Conservation (phyloP, 106 monocot genomes). For the Hemerocallis citrina region DNA sequence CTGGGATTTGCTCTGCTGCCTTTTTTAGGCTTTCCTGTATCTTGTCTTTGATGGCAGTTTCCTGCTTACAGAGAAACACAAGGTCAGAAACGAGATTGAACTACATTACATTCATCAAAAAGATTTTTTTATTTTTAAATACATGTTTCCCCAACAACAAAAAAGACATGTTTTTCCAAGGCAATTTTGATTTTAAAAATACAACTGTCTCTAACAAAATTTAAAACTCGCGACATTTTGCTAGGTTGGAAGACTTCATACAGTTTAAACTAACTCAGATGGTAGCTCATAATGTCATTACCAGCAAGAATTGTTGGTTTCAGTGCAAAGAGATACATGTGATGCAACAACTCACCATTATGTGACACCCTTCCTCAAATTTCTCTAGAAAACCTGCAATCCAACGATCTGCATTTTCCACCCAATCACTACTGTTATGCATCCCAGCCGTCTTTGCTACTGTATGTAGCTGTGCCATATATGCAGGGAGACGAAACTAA, state of each 20-base stretch:
- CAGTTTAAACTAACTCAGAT: no score
- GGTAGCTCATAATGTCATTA: not conserved
- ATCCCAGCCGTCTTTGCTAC: slow-evolving; percentile 57
- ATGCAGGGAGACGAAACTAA: not conserved
- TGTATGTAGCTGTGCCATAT: slow-evolving; percentile 33
- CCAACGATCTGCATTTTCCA: slow-evolving; percentile 67
- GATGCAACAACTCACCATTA: slow-evolving; percentile 35
- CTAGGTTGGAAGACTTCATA: not conserved
- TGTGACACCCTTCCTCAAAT: slow-evolving; percentile 53
- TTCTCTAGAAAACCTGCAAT: slow-evolving; percentile 57
- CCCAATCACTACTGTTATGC: slow-evolving; percentile 46
- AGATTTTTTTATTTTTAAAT: no score
- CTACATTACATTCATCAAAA: not conserved
- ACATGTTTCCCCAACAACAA: no score
- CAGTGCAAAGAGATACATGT: not conserved
- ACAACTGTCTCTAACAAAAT: not conserved
- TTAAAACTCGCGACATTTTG: not conserved
- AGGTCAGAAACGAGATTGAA: not conserved
- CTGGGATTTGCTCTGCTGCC: slow-evolving; percentile 1
- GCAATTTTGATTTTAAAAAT: not conserved
- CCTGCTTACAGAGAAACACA: not conserved
- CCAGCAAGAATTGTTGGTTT: not conserved
- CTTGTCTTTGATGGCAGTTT: slow-evolving; percentile 18
- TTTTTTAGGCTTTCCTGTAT: slow-evolving; percentile 18
- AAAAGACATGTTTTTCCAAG: not conserved